Base-by-base conservation (phyloP, 2,329 filamentous ascomycete genomes). In the Xylariales sp. region DNA sequence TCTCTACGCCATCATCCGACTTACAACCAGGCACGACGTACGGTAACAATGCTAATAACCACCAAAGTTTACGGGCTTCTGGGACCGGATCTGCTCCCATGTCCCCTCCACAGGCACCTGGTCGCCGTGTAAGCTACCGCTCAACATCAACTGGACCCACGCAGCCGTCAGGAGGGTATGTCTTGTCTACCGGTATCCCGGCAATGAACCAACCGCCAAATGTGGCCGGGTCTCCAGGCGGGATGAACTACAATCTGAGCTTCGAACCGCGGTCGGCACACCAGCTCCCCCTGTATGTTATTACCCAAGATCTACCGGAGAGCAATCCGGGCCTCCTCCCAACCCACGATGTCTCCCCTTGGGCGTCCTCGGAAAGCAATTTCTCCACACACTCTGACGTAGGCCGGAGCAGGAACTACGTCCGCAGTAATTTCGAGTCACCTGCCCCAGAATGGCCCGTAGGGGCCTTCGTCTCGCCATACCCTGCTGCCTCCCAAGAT, bases 311-410 rank as follows among this genome's bases (percentile, higher is more conserved):
- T 14, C 40, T 57, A 42, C 51, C 56, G 41, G 60, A 59, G 37
- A 49, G 39, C 36, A 53, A 41, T 44, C 34, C 51, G 41, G 58
- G 47, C 46, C 51, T 56, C 54, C 37, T 55, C 31, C 33, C 49
- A 41, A n/a, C n/a, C n/a, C 20, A 57, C 39, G 68, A 69, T 19
- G 53, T 50, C 33, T 61, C 69, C 7, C 59, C 58, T 5, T 66
- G 67, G 56, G 50, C 61, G 4, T 70, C 69, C 4, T 70, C 70
- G 6, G 66, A 67, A 30, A 72, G 69, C 52, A 59, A 57, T 17
- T 73, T 66, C 45, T 74, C 71, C 3, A 69, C 70, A 3, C 63
- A 67, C 14, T 66, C 68, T 6, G 66, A 68, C 12, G 57, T 45
- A 29, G 43, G 46, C 29, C 43, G 49, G 12, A 36, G 35, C 11